Conservation (phyloP, 805 yeast species). For the Saccharomycopsis sp. region DNA sequence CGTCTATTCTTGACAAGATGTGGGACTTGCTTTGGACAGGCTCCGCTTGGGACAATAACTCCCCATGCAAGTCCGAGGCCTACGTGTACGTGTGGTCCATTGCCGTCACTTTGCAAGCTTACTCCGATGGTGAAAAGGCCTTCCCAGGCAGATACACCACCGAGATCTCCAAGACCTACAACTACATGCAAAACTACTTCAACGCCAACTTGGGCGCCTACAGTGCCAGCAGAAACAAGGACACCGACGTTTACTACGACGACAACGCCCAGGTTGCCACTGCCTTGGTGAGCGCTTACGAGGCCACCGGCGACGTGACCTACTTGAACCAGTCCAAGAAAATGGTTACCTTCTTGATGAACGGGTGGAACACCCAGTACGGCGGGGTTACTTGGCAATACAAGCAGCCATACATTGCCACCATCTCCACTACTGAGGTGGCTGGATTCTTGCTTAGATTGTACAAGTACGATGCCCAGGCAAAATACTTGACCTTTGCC, state of each 20-base stretch:
- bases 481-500: conserved; percentile 38
- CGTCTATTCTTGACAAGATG: conserved; percentile 1
- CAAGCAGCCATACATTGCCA: conserved; percentile 46
- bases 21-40: conserved; percentile 10
- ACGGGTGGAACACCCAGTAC: conserved; percentile 42
- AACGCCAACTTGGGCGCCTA: conserved; percentile 42
- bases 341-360: conserved; percentile 50
- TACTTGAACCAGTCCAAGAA: conserved; percentile 50
- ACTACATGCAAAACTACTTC: conserved; percentile 40
- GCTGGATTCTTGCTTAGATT: conserved; percentile 53
- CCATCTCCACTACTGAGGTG: conserved; percentile 59
- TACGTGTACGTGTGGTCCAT: conserved; percentile 46
- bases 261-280: conserved; percentile 71
- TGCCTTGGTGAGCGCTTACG: conserved; percentile 55
- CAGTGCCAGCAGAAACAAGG: conserved; percentile 59
- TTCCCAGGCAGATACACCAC: conserved; percentile 31
- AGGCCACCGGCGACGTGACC: conserved; percentile 49
- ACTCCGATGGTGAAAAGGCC: conserved; percentile 48
- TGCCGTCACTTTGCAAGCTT: conserved; percentile 55
- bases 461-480: conserved; percentile 40
- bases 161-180: conserved; percentile 47
- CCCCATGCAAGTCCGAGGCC: not conserved
- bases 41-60: not conserved
- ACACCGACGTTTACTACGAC: conserved; percentile 56
- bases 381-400: conserved; percentile 67